Base-by-base conservation (phyloP, 176 grass and related monocot species). In the Saccharum officinarum region DNA sequence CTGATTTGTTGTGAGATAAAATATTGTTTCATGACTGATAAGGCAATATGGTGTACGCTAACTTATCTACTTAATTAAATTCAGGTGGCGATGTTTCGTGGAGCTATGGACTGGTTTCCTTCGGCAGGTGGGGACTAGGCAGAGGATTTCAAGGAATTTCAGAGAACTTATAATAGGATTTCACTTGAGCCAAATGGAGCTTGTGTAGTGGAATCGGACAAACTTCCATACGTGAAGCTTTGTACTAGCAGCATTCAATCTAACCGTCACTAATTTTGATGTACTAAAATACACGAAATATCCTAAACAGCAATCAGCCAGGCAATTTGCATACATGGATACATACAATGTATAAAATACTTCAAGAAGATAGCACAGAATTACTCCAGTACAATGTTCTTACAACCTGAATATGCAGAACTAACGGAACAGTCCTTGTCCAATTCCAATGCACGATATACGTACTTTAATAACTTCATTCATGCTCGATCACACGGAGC, bases 401-500 rank as follows among this genome's bases (percentile, higher is more conserved):
- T 42, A 11, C 18, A n/a, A n/a, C 55, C 55, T 59, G 55, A n/a
- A 59, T 59, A 59, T n/a, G 18, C 54, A 57, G 7, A 57, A 22
- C 41, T 30, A 61, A 70, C n/a, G 39, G 12, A 60, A 47, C 42
- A 80, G 77, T 65, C 13, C 28, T 68, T 73, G 69, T 25, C 10
- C 28, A 28, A 28, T n/a, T n/a, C n/a, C n/a, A n/a, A n/a, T n/a
- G n/a, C n/a, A n/a, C 30, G 4, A 14, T n/a, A 38, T n/a, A 41
- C 23, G 28, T 28, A 28, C 28, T 28, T 10, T 17, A 63, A 86
- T 20, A 71, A 86, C 88, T 73, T 90, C 88, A n/a, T n/a, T n/a
- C n/a, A 90, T 86, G 88, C 84, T 78, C 74, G 79, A 86, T 90
- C 66, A 60, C 36, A 73, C 36, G 88, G 84, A 90, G 73, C 55